Percentiles rank a stretch among this genome's conserved stretches.
These are phyloP conservation scores for Hypoxylon crocopeplum DNA, from an alignment of 495 filamentous ascomycete genomes.

Conservation along the genomic window DNA sequence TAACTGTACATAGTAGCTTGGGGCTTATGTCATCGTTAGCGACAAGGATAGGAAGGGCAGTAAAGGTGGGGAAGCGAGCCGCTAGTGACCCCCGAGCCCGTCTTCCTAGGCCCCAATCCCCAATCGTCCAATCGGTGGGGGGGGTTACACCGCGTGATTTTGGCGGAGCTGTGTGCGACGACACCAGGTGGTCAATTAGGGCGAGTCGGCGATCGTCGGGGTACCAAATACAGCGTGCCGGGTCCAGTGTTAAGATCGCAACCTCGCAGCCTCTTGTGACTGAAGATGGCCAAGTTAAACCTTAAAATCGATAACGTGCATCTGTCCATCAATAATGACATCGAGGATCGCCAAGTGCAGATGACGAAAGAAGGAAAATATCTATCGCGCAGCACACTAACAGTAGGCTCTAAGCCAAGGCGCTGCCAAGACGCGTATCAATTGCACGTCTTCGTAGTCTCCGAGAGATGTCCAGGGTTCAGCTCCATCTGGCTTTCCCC, in stretches of 20 bases:
- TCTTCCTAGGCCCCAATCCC: no score
- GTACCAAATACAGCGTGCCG: no score
- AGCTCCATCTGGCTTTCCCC: slow-evolving; percentile 19
- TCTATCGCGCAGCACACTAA: neutral
- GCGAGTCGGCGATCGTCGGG: no score
- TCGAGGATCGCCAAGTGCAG: slow-evolving; percentile 15
- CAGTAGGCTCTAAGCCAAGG: no score
- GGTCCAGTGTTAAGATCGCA: no score
- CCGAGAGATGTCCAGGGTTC: slow-evolving; percentile 13
- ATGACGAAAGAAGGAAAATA: slow-evolving; percentile 1
- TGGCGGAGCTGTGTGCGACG: no score
- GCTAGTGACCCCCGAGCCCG: slow-evolving; percentile 19
- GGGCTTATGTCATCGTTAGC: slow-evolving; percentile 30
- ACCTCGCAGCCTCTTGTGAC: neutral
- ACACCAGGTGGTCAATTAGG: no score
- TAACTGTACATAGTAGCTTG: no score
- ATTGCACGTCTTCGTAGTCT: neutral
- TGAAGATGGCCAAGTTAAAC: neutral
- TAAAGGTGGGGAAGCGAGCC: slow-evolving; percentile 28
- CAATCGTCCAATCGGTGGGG: no score
- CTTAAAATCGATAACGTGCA: neutral
- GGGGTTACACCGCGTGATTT: no score
- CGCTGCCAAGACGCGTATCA: no score
- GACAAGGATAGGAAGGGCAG: slow-evolving; percentile 9
- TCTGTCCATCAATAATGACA: neutral